Base-by-base conservation (phyloP, 371 early-diverging fungal genomes). In the Cokeromyces recurvatus region DNA sequence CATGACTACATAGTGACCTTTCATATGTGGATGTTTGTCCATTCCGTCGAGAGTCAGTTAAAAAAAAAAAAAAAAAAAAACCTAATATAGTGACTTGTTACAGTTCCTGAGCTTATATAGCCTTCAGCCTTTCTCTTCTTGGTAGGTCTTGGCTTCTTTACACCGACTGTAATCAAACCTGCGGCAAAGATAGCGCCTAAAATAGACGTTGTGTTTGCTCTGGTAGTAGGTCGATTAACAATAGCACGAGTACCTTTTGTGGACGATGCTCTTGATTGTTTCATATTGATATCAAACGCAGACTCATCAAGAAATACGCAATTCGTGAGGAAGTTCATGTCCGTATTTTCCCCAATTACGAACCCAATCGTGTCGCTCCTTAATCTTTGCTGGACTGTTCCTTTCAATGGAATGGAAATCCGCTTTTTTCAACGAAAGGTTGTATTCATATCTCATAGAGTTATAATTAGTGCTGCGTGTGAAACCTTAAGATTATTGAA, bases 61-160 rank as follows among this genome's bases (percentile, higher is more conserved):
- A 40, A 58, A 48, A 42, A 52, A 58, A 44, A n/a, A n/a, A n/a
- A n/a, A n/a, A n/a, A n/a, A n/a, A n/a, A n/a, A n/a, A n/a, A n/a
- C n/a, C 36, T 48, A 2, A 52, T 44, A 32, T 48, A 52, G 24
- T 52, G 58, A n/a, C 49, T 49, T 1, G 37, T 52, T 12, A 48
- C 53, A 27, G 52, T 44, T 11, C 53, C 58, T 57, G 57, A 47
- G 34, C 57, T 51, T 46, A 51, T 25, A 15, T 57, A 51, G 32
- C 57, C 51, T 8, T 51, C 57, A 15, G 51, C 24, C 36, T 58
- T 58, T 52, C 53, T 51, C 52, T 57, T 57, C 51, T 55, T 55
- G 1, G 32, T 42, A 50, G 56, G 56, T 42, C 50, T 55, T 31
- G 50, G 46, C 50, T 50, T 55, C 50, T 49, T 55, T 16, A 55